Evolutionary conservation across 179 eudicot genomes (phyloP), one percentile per base, ranked within the genome.

Genomic region (Silene vulgaris): DNA sequence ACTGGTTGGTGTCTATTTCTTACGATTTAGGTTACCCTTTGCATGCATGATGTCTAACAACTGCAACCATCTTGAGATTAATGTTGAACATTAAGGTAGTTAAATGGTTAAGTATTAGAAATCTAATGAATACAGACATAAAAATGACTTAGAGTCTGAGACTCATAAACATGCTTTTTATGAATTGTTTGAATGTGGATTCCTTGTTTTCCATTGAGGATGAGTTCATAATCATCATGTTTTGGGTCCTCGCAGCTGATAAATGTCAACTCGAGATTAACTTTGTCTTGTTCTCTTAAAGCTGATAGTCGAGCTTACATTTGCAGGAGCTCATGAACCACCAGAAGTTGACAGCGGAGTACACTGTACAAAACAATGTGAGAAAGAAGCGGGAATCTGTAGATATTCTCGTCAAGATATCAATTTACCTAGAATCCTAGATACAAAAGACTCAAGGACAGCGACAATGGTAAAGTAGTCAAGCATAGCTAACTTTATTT

Each of bases 321-420:
- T 69, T 37, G 26, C 73, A 81, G 84, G 81, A 73, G 48, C 50
- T 12, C 78, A 74, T 81, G 72, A 69, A 21, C 73, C 72, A 1
- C 30, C 77, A 30, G 77, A 66, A 73, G 48, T 52, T 50, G 71
- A 73, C 50, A 23, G 5, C 6, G 9, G 26, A 19, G 50, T 48
- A 21, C 52, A 50, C 50, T 40, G 43, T 20, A 26, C 11, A 13
- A 50, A 43, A 45, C 43, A 21, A 20, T 5, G 29, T 1, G 23
- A 45, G 14, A 37, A 65, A 59, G 70, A 63, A n/a, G 20, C 2
- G 32, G 57, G 74, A 77, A 17, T 64, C 8, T 50, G 37, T 54
- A 50, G 61, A 69, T 14, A 59, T 35, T 23, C 35, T 3, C 21
- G 28, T 4, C 32, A 52, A 50, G 80, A 61, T 9, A 74, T 69